Evolutionary conservation across 192 early-diverging fungal species (phyloP), one percentile per base, ranked within the genome.

Genomic region (Coemansia sp.): DNA sequence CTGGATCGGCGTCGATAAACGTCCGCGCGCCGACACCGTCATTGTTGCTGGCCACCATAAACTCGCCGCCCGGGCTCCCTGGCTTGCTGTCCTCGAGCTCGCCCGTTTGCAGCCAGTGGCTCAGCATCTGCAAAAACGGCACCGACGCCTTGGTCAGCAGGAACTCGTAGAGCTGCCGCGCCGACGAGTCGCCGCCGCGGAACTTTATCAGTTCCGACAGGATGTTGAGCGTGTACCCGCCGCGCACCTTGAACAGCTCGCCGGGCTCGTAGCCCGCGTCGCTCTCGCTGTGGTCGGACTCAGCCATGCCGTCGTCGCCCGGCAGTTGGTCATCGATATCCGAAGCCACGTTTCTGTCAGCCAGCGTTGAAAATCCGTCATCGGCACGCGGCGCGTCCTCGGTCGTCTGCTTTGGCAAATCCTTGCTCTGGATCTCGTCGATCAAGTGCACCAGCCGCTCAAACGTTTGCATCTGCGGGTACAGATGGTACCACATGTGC

Each of bases 401-500:
- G 41, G 67, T 53, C 20, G 58, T 44, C 34, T 50, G 44, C 34
- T 43, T 38, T 0, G 67, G 66, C 44, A 70, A 15, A 38, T 70
- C 74, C 46, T 59, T 62, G 17, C 20, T 44, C 17, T 70, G 62
- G 21, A 89, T 75, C 15, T 60, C 78, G 17, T 64, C 58, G 20
- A 81, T 70, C 51, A 89, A 60, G 1, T 65, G 65, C 50, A 67
- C 63, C n/a, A 88, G 49, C 1, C 78, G 61, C 22, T 71, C 65
- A 64, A 87, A 76, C 14, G 78, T 78, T 34, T 69, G 59, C 35
- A 89, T 42, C 9, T 87, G 89, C 19, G 93, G 92, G 32, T 86
- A 82, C 22, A 95, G 62, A 64, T 97, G 89, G 62, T 85, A 92
- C 90, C 89, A 92, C 8, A 97, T 75, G 67, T 93, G 86, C 58